phyloP scores from a whole-genome alignment of 257 asterid genomes.

The Rhazya stricta region DNA sequence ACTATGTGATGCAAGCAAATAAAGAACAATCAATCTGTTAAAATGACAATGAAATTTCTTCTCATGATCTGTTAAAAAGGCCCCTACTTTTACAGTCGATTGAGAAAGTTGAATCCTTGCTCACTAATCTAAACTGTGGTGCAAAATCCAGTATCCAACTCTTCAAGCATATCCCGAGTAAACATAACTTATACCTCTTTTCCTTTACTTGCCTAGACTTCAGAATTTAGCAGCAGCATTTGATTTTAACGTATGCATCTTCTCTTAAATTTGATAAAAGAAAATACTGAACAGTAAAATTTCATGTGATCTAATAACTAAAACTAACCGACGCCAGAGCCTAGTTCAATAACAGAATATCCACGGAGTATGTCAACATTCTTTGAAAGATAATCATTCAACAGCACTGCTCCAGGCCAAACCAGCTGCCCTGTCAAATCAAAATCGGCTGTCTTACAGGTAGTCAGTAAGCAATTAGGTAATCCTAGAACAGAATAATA shows the following conservation, averaged over 20 bases:
- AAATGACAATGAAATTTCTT: neutral
- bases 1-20: neutral
- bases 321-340: constrained; percentile 90
- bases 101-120: neutral
- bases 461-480: constrained; percentile 28
- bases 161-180: too few relatives aligned
- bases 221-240: neutral
- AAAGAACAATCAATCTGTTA: neutral
- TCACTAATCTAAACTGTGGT: neutral
- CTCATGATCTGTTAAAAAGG: neutral
- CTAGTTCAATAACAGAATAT: constrained; percentile 75
- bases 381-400: constrained; percentile 68
- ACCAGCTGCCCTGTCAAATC: constrained; percentile 96
- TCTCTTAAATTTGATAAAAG: neutral
- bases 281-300: neutral
- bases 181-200: neutral
- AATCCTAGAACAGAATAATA: neutral
- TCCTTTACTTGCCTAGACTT: neutral
- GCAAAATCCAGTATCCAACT: neutral
- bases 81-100: neutral
- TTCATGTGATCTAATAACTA: neutral
- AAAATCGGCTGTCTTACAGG: constrained; percentile 69
- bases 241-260: neutral
- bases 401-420: constrained; percentile 91
- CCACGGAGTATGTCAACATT: constrained; percentile 60